Conservation (phyloP, 2,329 filamentous ascomycete species). For the Fusarium nodosum region DNA sequence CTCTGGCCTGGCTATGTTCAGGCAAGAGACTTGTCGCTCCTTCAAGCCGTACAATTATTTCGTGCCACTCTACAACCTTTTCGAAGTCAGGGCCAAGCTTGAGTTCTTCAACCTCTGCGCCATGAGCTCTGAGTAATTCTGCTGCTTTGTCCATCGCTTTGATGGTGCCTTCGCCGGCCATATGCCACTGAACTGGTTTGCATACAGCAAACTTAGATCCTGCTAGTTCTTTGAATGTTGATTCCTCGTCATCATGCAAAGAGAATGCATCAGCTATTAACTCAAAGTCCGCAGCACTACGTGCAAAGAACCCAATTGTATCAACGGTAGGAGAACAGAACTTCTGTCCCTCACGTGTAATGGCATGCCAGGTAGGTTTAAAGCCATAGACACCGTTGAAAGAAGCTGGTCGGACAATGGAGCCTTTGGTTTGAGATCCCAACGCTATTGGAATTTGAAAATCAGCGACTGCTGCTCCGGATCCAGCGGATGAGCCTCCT, state of each 20-base stretch:
- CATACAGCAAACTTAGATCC: slow-evolving; percentile 68
- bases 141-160: slow-evolving; percentile 59
- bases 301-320: slow-evolving; percentile 72
- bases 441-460: slow-evolving; percentile 71
- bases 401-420: slow-evolving; percentile 72
- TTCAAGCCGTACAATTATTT: slow-evolving; percentile 64
- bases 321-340: slow-evolving; percentile 71
- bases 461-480: slow-evolving; percentile 75
- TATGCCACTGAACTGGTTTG: slow-evolving; percentile 66
- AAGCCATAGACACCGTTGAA: slow-evolving; percentile 75
- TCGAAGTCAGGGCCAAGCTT: slow-evolving; percentile 64
- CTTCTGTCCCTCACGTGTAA: slow-evolving; percentile 73
- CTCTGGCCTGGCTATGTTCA: slow-evolving; percentile 64
- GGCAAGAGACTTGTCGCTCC: slow-evolving; percentile 66
- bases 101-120: slow-evolving; percentile 69
- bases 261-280: slow-evolving; percentile 67
- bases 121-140: slow-evolving; percentile 58
- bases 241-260: slow-evolving; percentile 64
- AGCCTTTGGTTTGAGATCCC: slow-evolving; percentile 76
- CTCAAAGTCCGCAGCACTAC: slow-evolving; percentile 69
- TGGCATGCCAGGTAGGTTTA: slow-evolving; percentile 75
- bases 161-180: slow-evolving; percentile 60
- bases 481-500: slow-evolving; percentile 76
- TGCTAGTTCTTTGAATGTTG: slow-evolving; percentile 54
- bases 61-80: slow-evolving; percentile 65